Percentiles rank a stretch among this genome's conserved stretches.
These are phyloP conservation scores for Haematococcus lacustris DNA, from an alignment of 139 green algal species.

Conservation along the genomic window DNA sequence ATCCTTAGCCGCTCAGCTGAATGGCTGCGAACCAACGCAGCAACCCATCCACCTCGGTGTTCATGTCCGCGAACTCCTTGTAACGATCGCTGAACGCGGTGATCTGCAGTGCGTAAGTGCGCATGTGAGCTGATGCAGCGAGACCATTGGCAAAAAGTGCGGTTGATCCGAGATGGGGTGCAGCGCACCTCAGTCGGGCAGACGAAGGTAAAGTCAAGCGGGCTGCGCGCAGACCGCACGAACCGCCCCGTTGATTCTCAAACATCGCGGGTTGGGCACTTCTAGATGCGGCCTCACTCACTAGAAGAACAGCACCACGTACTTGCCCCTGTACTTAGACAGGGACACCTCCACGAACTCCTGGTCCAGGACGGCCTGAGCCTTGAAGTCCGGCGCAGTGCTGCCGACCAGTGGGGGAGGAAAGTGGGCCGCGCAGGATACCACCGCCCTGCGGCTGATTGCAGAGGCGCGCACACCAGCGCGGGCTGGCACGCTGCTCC, in stretches of 20 bases:
- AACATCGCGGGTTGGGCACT: too few relatives aligned
- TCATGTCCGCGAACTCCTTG: slow-evolving; percentile 82
- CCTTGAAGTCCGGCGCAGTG: slow-evolving; percentile 83
- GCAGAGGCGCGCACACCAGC: slow-evolving; percentile 1
- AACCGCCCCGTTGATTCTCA: background rate
- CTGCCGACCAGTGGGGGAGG: slow-evolving; percentile 72
- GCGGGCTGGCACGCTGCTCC: too few relatives aligned
- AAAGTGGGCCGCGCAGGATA: background rate
- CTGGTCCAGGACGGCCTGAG: slow-evolving; percentile 59
- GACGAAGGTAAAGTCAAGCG: slow-evolving; percentile 88
- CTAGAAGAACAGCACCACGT: slow-evolving; percentile 99
- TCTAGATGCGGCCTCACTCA: too few relatives aligned
- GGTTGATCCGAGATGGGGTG: background rate
- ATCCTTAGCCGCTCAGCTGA: too few relatives aligned
- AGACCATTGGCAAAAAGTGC: background rate
- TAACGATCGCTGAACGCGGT: slow-evolving; percentile 94
- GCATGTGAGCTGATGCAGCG: too few relatives aligned
- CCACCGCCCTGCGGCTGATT: slow-evolving; percentile 1
- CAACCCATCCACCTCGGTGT: slow-evolving; percentile 86
- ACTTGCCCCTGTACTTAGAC: slow-evolving; percentile 90
- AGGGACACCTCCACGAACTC: slow-evolving; percentile 91
- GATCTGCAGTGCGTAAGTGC: too few relatives aligned
- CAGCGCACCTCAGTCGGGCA: background rate
- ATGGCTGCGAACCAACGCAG: too few relatives aligned
- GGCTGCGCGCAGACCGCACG: slow-evolving; percentile 3